Conservation (phyloP, 768 basidiomycete species). For the Tylopilus intermedius region DNA sequence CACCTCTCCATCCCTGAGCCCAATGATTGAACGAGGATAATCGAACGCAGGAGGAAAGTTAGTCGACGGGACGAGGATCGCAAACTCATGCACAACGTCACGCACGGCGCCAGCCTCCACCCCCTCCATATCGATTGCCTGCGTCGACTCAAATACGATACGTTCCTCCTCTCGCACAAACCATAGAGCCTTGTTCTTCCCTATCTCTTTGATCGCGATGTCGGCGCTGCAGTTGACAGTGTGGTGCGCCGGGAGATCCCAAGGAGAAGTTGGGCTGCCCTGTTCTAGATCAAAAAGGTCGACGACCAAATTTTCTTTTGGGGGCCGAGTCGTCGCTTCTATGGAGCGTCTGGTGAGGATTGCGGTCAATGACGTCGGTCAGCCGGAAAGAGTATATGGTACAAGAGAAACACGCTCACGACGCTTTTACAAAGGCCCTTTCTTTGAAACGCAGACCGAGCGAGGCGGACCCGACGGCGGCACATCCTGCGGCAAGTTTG, state of each 20-base stretch:
- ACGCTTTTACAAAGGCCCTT: slow-evolving; percentile 1
- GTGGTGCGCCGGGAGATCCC: not conserved
- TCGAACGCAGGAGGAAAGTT: slow-evolving; percentile 15
- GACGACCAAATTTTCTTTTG: not conserved
- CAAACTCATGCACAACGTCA: slow-evolving; percentile 1
- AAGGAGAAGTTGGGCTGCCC: not conserved
- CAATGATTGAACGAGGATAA: not conserved
- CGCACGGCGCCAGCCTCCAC: not conserved
- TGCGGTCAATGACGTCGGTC: not conserved
- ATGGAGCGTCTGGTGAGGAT: slow-evolving; percentile 2
- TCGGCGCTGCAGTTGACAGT: not conserved
- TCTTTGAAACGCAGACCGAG: slow-evolving; percentile 1
- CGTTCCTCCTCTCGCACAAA: slow-evolving; percentile 12
- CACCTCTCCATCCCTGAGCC: not conserved
- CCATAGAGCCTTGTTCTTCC: slow-evolving; percentile 7
- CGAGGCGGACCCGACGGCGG: not conserved
- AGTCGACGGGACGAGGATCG: slow-evolving; percentile 13
- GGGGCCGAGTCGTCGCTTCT: not conserved
- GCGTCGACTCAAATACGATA: slow-evolving; percentile 11
- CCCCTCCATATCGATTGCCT: not conserved
- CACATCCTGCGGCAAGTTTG: not conserved
- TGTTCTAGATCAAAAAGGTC: not conserved
- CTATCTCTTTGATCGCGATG: not conserved
- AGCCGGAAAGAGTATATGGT: not conserved
- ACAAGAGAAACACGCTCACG: not conserved